Evolutionary conservation across 2,329 filamentous ascomycete genomes (phyloP).

Genomic region (Colletotrichum falcatum): DNA sequence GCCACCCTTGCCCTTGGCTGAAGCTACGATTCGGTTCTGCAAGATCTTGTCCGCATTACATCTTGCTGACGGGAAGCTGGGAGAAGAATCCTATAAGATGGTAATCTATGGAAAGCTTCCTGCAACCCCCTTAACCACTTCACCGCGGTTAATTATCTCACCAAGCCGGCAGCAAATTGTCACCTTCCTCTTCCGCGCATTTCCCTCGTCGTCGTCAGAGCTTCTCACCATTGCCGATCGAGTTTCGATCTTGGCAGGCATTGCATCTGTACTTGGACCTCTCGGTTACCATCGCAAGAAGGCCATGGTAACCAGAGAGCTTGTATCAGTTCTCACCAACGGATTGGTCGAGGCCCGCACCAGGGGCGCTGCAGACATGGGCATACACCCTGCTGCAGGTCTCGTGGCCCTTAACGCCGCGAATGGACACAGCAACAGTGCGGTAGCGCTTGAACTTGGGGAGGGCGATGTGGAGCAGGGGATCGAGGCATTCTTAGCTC

Average conservation of each 20-base stretch:
- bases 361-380: slow-evolving; percentile 93
- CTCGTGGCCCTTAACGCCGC: slow-evolving; percentile 76
- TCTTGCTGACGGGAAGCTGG: slow-evolving; percentile 72
- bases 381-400: slow-evolving; percentile 92
- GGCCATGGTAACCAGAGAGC: slow-evolving; percentile 87
- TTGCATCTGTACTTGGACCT: slow-evolving; percentile 84
- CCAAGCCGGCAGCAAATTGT: slow-evolving; percentile 74
- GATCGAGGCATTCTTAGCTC: slow-evolving; percentile 71
- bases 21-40: slow-evolving; percentile 79
- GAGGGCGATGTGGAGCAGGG: slow-evolving; percentile 75
- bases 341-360: slow-evolving; percentile 92
- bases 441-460: slow-evolving; percentile 69
- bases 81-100: slow-evolving; percentile 70
- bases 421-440: slow-evolving; percentile 61
- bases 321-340: slow-evolving; percentile 84
- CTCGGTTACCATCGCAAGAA: slow-evolving; percentile 90
- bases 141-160: slow-evolving; percentile 66
- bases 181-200: slow-evolving; percentile 74
- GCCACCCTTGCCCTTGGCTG: slow-evolving; percentile 77
- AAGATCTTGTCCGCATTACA: slow-evolving; percentile 78
- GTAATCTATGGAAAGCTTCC: slow-evolving; percentile 73
- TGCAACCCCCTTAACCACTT: slow-evolving; percentile 61
- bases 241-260: slow-evolving; percentile 83
- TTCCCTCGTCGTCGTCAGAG: slow-evolving; percentile 75
- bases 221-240: slow-evolving; percentile 79